Percentiles rank a stretch among this genome's conserved stretches.
Evolutionary conservation across 257 asterid genomes (phyloP).

Genomic region (Salvia miltiorrhiza): DNA sequence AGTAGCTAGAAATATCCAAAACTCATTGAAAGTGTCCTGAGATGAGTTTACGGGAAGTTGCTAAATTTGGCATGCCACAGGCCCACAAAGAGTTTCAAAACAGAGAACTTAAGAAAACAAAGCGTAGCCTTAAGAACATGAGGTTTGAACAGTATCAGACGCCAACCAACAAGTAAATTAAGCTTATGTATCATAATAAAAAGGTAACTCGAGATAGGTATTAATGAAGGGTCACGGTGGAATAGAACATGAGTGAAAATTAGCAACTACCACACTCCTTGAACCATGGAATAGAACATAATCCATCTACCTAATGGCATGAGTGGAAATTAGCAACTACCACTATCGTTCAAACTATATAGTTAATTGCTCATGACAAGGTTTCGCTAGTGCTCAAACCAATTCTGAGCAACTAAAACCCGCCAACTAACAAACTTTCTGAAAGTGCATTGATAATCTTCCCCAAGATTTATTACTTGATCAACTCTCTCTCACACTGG

Average conservation of each 20-base stretch:
- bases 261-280: constrained; percentile 7
- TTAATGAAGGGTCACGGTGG: neutral
- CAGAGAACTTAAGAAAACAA: neutral
- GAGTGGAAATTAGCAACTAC: neutral
- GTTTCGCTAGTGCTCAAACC: neutral
- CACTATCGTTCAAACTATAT: neutral
- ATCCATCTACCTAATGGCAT: neutral
- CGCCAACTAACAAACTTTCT: neutral
- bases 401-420: neutral
- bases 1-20: neutral
- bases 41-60: neutral
- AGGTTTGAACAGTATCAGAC: no score
- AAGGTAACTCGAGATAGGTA: neutral
- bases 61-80: neutral
- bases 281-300: constrained; percentile 1
- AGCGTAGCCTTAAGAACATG: neutral
- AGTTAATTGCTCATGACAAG: neutral
- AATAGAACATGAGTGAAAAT: no score
- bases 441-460: neutral
- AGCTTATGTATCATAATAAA: neutral
- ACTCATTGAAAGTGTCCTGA: neutral
- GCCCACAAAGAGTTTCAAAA: neutral
- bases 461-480: neutral
- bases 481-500: neutral
- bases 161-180: neutral